phyloP scores from a whole-genome alignment of 345 rosid genomes.

The Gossypioides kirkii region DNA sequence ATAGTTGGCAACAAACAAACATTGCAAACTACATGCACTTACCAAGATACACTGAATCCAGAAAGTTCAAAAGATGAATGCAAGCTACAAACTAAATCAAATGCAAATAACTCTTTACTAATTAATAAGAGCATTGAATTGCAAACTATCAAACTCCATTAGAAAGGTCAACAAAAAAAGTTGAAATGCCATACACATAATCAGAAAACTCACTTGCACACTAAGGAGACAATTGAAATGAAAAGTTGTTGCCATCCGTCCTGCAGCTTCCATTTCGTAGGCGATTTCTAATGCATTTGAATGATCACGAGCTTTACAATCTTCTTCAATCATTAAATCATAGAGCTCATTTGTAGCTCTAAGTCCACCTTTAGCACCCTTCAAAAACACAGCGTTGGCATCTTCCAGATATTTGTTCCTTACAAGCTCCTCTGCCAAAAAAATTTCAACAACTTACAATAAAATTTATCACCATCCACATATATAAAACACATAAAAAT shows the following conservation, averaged over 20 bases:
- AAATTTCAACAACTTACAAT: conserved; percentile 14
- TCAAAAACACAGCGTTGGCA: conserved; percentile 83
- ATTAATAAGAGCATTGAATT: background rate
- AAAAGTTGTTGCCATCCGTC: conserved; percentile 86
- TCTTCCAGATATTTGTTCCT: conserved; percentile 67
- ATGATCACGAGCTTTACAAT: conserved; percentile 91
- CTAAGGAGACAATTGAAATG: conserved; percentile 96
- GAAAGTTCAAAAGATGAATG: background rate
- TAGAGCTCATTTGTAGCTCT: conserved; percentile 80
- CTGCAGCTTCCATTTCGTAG: conserved; percentile 96
- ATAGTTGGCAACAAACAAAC: background rate
- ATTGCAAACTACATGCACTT: background rate
- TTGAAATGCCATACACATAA: conserved; percentile 9
- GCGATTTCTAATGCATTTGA: conserved; percentile 89
- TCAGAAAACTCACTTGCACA: conserved; percentile 60
- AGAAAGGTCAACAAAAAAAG: conserved; percentile 11
- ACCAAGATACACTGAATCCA: background rate
- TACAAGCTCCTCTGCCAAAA: conserved; percentile 68
- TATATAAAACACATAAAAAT: background rate
- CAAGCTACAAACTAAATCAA: conserved; percentile 1
- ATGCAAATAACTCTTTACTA: background rate
- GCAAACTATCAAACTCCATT: conserved; percentile 4
- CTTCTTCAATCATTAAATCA: conserved; percentile 81
- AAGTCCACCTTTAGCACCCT: conserved; percentile 75
- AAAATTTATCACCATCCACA: background rate